Evolutionary conservation across 192 early-diverging fungal genomes (phyloP), one percentile per base, ranked within the genome.

Genomic region (Entomortierella beljakovae): DNA sequence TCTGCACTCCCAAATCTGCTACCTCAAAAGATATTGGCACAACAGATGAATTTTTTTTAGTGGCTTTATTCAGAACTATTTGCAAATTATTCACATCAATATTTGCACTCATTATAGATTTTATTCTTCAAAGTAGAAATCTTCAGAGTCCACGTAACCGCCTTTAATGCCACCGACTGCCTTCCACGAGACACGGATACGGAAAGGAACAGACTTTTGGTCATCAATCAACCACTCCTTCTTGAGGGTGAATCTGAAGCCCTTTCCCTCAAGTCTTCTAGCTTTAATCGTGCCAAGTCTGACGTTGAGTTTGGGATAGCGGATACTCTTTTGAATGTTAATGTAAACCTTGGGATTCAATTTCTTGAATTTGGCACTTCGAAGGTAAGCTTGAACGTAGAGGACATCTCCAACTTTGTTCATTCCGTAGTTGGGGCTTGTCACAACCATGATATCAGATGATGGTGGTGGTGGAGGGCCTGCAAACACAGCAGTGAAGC

Each of bases 41-140:
- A n/a, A n/a, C n/a, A n/a, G n/a, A n/a, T n/a, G n/a, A n/a, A n/a
- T n/a, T n/a, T n/a, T n/a, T n/a, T n/a, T n/a, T n/a, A n/a, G n/a
- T n/a, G n/a, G n/a, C n/a, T n/a, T n/a, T n/a, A n/a, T n/a, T n/a
- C n/a, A n/a, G n/a, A n/a, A n/a, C n/a, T n/a, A n/a, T n/a, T n/a
- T n/a, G n/a, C n/a, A n/a, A n/a, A n/a, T n/a, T n/a, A n/a, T n/a
- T n/a, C n/a, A n/a, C n/a, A n/a, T n/a, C n/a, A n/a, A n/a, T n/a
- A n/a, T n/a, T n/a, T n/a, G n/a, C n/a, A n/a, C n/a, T n/a, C n/a
- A n/a, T n/a, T n/a, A n/a, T n/a, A 26, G 50, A 52, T 18, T 59
- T 59, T 59, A 59, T n/a, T 59, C 11, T 13, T 59, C 15, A 23
- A 59, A 40, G 57, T 59, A 22, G 37, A 59, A 59, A 32, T 42